phyloP scores from a whole-genome alignment of 1,139 yeast genomes.

The Saccharomyces pastorianus region DNA sequence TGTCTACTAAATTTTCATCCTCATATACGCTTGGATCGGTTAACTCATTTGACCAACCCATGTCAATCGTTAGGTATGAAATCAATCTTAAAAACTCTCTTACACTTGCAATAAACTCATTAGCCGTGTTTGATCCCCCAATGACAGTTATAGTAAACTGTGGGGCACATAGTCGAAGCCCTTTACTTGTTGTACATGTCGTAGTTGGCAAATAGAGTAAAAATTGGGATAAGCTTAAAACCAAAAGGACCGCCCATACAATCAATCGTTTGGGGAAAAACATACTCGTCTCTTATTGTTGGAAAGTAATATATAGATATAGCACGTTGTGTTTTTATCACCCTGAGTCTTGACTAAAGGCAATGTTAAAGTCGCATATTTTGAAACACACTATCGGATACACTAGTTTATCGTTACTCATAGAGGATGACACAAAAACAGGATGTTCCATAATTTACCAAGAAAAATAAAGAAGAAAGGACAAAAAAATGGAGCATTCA shows the following conservation, averaged over 20 bases:
- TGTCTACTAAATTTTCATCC: constrained; percentile 25
- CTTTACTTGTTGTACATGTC: constrained; percentile 25
- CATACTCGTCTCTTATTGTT: not conserved
- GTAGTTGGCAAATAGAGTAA: constrained; percentile 28
- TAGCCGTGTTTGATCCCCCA: constrained; percentile 35
- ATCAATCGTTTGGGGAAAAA: constrained; percentile 12
- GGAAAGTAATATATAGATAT: not conserved
- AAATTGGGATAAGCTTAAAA: constrained; percentile 15
- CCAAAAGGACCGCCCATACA: constrained; percentile 13
- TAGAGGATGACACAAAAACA: not conserved
- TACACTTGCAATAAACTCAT: constrained; percentile 35
- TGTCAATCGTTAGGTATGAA: constrained; percentile 50
- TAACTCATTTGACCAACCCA: constrained; percentile 31
- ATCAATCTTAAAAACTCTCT: constrained; percentile 45
- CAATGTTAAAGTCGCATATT: too few species aligned
- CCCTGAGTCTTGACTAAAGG: too few species aligned
- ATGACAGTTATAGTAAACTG: constrained; percentile 38
- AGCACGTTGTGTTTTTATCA: not conserved
- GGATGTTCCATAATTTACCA: not conserved
- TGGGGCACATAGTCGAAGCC: constrained; percentile 37
- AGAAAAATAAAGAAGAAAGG: not conserved
- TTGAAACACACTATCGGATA: not conserved
- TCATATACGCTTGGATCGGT: constrained; percentile 16
- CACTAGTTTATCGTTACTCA: not conserved
- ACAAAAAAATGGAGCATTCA: not conserved